Base-by-base conservation (phyloP, 2,329 filamentous ascomycete genomes). In the Fusarium virguliforme region DNA sequence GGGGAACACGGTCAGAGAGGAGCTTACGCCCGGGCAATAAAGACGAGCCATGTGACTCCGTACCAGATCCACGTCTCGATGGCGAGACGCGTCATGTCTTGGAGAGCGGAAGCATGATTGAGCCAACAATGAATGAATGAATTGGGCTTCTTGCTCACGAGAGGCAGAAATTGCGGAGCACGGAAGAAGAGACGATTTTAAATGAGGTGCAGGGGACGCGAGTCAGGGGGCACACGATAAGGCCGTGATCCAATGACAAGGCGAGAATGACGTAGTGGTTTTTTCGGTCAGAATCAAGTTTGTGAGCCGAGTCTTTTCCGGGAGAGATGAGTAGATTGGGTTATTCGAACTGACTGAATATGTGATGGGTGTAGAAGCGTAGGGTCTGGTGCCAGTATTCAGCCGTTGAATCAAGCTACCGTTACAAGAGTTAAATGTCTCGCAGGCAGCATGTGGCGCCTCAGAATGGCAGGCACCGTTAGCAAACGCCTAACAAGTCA, bases 11-110 rank as follows among this genome's bases (percentile, higher is more conserved):
- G 9, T 26, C 53, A 7, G 24, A 15, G 35, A 55, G 22, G 22
- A 37, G 35, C 53, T 13, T 55, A 38, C 53, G 40, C 34, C 34
- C 53, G 53, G 34, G 24, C 53, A 55, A 55, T 40, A 35, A 55
- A 34, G 35, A 55, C 34, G 35, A 55, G 35, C 53, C 53, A 55
- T 55, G 53, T 55, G 53, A 55, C 34, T 24, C 53, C 53, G 18
- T 55, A 55, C 53, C 53, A 55, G 53, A 38, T 40, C 53, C 53
- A 55, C 53, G 53, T 55, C 34, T 55, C 53, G 35, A 55, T 38
- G 53, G 34, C 53, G 34, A 55, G 35, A 38, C 22, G 35, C 53
- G 34, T 37, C 53, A 55, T 55, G 34, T 55, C 53, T 55, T 37
- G 32, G 32, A 38, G 32, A 28, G 32, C 4, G 13, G 35, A 28